Evolutionary conservation across 2,329 filamentous ascomycete genomes (phyloP).

Genomic region (Plenodomus biglobosus): DNA sequence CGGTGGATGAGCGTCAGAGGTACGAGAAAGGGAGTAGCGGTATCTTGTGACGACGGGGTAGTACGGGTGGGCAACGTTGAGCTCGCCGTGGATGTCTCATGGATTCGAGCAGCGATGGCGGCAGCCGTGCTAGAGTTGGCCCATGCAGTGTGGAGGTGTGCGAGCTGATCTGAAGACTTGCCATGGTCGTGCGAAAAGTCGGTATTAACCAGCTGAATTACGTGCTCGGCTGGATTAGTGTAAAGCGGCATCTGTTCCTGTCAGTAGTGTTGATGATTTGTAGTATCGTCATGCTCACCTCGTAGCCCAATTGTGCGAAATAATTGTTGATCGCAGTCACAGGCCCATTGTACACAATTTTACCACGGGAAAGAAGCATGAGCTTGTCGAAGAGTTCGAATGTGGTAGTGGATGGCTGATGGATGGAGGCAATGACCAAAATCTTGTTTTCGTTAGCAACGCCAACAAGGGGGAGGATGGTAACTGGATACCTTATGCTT

Average conservation of each 20-base stretch:
- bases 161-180: constrained; percentile 53
- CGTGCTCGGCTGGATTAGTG: constrained; percentile 77
- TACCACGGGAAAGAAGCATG: constrained; percentile 69
- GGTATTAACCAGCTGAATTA: constrained; percentile 76
- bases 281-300: constrained; percentile 6
- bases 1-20: constrained; percentile 71
- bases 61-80: background rate
- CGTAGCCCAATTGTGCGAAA: constrained; percentile 61
- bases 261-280: background rate
- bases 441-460: constrained; percentile 51
- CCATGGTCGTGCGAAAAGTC: constrained; percentile 65
- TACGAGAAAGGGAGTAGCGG: constrained; percentile 54
- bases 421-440: constrained; percentile 79
- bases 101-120: constrained; percentile 26
- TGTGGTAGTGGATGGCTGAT: constrained; percentile 79
- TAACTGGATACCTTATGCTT: constrained; percentile 60
- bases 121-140: constrained; percentile 48
- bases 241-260: constrained; percentile 62
- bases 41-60: background rate
- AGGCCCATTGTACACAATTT: constrained; percentile 72
- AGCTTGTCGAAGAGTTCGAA: constrained; percentile 82
- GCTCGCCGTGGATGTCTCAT: constrained; percentile 4
- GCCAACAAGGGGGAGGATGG: background rate
- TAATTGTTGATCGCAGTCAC: constrained; percentile 61
- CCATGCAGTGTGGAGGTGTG: constrained; percentile 61